A percentile compares a stretch with the other conserved stretches of the same genome.
Evolutionary conservation across 2,329 filamentous ascomycete species (phyloP).

Genomic region (Dryadomyces sulphureus): DNA sequence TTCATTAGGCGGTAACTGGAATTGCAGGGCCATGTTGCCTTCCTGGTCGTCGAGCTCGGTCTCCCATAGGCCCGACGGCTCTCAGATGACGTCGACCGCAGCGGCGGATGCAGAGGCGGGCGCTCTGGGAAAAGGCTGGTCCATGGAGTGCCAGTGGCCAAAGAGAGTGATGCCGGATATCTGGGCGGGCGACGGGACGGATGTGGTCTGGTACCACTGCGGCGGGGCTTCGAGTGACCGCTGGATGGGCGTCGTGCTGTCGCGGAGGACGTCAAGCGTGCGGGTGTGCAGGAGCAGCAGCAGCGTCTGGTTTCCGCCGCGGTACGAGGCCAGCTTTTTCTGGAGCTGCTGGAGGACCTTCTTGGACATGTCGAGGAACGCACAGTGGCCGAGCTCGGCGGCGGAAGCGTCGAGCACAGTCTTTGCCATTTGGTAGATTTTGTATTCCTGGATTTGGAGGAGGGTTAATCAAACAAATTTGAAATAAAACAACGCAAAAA

Average conservation of each 20-base stretch:
- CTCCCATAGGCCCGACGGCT: neutral
- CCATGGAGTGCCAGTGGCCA: neutral
- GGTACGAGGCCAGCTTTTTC: constrained; percentile 23
- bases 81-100: neutral
- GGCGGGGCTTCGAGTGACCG: neutral
- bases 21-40: neutral
- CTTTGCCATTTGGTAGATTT: constrained; percentile 30
- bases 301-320: constrained; percentile 26
- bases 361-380: constrained; percentile 13
- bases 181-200: neutral
- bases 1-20: neutral
- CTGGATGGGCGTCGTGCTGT: neutral
- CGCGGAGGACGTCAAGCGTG: constrained; percentile 6
- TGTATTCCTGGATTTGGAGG: constrained; percentile 18
- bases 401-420: constrained; percentile 26
- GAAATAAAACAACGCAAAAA: too few relatives aligned
- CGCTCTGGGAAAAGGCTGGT: neutral
- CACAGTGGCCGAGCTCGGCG: neutral
- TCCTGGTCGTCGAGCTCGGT: neutral
- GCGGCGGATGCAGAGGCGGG: neutral
- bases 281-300: constrained; percentile 19
- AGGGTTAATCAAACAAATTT: neutral
- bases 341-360: constrained; percentile 24
- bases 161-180: neutral
- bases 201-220: neutral